Evolutionary conservation across 1,284 basidiomycete species (phyloP).

Genomic region (Somion occarium): DNA sequence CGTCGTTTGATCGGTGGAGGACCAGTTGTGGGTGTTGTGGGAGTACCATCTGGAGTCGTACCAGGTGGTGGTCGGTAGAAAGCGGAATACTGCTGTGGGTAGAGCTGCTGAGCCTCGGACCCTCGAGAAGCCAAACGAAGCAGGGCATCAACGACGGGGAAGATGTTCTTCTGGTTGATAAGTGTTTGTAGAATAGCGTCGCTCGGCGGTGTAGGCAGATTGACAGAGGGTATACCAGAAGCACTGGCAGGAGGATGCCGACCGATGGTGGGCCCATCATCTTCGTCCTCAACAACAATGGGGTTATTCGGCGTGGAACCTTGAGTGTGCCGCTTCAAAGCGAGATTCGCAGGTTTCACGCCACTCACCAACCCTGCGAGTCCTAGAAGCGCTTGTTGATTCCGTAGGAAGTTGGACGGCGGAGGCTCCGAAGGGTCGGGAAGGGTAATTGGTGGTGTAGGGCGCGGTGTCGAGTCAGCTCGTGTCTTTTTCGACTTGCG

Average conservation of each 20-base stretch:
- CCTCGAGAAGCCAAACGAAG: conserved; percentile 40
- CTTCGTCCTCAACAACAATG: conserved; percentile 62
- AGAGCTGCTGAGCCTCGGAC: conserved; percentile 9
- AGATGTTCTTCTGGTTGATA: conserved; percentile 59
- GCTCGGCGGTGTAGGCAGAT: conserved; percentile 43
- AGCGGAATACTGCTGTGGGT: conserved; percentile 13
- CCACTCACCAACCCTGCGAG: conserved; percentile 64
- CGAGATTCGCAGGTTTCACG: conserved; percentile 52
- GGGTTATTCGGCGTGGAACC: conserved; percentile 58
- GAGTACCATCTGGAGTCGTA: background rate
- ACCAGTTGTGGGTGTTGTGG: too few relatives aligned
- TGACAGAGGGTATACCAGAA: conserved; percentile 18
- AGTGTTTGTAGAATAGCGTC: conserved; percentile 57
- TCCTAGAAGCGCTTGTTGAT: conserved; percentile 64
- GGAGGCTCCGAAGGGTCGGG: conserved; percentile 55
- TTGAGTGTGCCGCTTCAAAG: conserved; percentile 31
- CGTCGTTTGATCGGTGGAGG: conserved; percentile 47
- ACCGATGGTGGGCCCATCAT: conserved; percentile 26
- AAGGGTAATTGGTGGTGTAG: conserved; percentile 45
- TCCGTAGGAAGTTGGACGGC: conserved; percentile 69
- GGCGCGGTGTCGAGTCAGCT: conserved; percentile 23
- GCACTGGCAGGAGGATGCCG: conserved; percentile 13
- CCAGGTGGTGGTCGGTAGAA: conserved; percentile 1
- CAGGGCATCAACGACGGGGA: conserved; percentile 58
- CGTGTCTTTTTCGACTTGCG: conserved; percentile 27